Percentiles rank a stretch among this genome's conserved stretches.
These are phyloP conservation scores for Guadua angustifolia DNA, from an alignment of 176 grass and related monocot species.

Conservation along the genomic window DNA sequence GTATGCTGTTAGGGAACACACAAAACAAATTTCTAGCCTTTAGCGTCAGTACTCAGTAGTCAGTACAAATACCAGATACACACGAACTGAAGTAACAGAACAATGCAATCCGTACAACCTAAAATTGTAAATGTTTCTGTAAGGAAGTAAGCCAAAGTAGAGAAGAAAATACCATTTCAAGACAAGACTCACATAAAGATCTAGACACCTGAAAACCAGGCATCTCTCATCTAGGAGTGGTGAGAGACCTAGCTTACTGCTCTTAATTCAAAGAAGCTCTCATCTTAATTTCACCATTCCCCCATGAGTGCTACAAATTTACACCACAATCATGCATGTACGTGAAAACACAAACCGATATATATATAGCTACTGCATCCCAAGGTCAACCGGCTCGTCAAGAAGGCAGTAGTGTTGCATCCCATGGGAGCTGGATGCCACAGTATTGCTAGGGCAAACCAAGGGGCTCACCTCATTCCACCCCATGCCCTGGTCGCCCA, in stretches of 20 bases:
- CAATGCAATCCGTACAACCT: conserved; percentile 10
- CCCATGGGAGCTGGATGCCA: conserved; percentile 59
- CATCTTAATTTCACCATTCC: conserved; percentile 52
- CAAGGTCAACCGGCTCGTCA: conserved; percentile 60
- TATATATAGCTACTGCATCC: conserved; percentile 47
- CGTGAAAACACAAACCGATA: conserved; percentile 48
- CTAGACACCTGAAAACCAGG: conserved; percentile 46
- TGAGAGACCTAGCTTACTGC: conserved; percentile 36
- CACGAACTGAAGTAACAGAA: conserved; percentile 29
- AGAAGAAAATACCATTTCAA: conserved; percentile 40
- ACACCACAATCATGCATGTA: conserved; percentile 68
- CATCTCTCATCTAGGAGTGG: conserved; percentile 49
- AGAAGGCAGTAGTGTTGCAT: conserved; percentile 58
- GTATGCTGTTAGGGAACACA: neutral
- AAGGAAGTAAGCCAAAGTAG: conserved; percentile 30
- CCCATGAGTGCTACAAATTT: conserved; percentile 73
- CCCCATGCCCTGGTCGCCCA: conserved; percentile 52
- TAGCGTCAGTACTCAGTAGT: neutral
- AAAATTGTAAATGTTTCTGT: conserved; percentile 41
- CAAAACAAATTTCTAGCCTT: neutral
- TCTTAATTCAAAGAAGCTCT: conserved; percentile 45
- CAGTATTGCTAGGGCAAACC: conserved; percentile 53
- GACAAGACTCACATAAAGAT: conserved; percentile 37
- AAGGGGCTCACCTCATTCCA: conserved; percentile 66
- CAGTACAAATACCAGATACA: conserved; percentile 13